Evolutionary conservation across 331 rosid genomes (phyloP), one percentile per base, ranked within the genome.

Genomic region (Telfairia occidentalis): DNA sequence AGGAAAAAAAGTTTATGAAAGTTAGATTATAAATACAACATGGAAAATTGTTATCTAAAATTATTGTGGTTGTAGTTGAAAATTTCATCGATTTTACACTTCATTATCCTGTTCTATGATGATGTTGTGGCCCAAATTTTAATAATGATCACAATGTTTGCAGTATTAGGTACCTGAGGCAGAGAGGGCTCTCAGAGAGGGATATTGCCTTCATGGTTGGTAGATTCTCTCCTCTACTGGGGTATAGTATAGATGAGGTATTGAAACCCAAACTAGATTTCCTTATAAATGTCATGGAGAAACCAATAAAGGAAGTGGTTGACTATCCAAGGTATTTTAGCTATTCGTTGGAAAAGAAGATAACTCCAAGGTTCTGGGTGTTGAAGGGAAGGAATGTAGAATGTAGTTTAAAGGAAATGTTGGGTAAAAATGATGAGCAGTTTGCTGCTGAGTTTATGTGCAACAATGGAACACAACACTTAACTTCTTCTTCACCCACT

Each of bases 241-340:
- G 98, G 35, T 93, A 93, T 83, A 84, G 89, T 86, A 84, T 88
- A 11, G 92, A 88, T 23, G 83, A 90, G 69, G 98, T 94, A 70
- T 52, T 91, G 87, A 84, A 80, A 71, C 98, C 96, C 10, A 94
- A 94, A 86, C 61, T 84, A 58, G 95, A 89, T 63, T 94, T 94
- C 79, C 85, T 94, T 1, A 70, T 88, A 70, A 88, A 87, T 71
- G 81, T 87, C 54, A 94, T 91, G 97, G 91, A 86, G 83, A 94
- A 84, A 84, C 86, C 96, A 15, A 54, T 87, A 19, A 82, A 57
- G 73, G 97, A 89, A 8, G 88, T 89, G 86, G 97, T 91, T 48
- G 89, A 73, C 4, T 94, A 89, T 86, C 97, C 98, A 13, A 85
- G 97, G 82, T 89, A 85, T 80, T 91, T 94, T 74, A 94, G 98